A percentile compares a stretch with the other conserved stretches of the same genome.
These are phyloP conservation scores for Amniculicola lignicola DNA, from an alignment of 495 filamentous ascomycete genomes.

Conservation along the genomic window DNA sequence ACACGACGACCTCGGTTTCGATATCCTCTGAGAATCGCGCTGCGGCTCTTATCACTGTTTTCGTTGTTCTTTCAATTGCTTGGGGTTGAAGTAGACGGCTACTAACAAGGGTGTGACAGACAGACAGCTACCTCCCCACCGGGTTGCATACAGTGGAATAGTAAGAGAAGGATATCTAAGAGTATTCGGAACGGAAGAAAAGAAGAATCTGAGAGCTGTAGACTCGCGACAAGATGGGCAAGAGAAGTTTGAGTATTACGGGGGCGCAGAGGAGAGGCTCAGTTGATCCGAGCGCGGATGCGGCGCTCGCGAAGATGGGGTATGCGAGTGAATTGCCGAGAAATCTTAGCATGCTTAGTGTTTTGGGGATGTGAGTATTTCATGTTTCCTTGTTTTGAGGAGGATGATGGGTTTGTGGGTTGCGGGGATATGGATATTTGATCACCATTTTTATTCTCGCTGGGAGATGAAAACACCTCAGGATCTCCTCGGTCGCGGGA, in stretches of 20 bases:
- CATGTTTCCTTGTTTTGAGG: not conserved
- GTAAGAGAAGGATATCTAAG: too few species aligned
- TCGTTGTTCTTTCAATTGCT: too few species aligned
- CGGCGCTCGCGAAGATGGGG: conserved; percentile 39
- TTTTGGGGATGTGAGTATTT: conserved; percentile 35
- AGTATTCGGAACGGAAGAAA: not conserved
- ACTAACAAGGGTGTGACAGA: too few species aligned
- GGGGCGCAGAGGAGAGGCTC: conserved; percentile 7
- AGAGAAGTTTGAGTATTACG: not conserved
- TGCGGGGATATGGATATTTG: not conserved
- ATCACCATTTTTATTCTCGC: too few species aligned
- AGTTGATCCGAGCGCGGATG: conserved; percentile 34
- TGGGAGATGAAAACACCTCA: not conserved
- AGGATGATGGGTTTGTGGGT: not conserved
- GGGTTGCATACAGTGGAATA: too few species aligned
- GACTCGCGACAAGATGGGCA: conserved; percentile 2
- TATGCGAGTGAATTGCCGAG: conserved; percentile 39
- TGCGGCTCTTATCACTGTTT: too few species aligned
- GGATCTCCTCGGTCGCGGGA: too few species aligned
- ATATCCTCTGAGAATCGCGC: too few species aligned
- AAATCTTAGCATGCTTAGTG: conserved; percentile 40
- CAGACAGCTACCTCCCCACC: too few species aligned
- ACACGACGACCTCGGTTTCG: too few species aligned
- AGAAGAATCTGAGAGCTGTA: not conserved
- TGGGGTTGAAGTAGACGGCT: too few species aligned